These are phyloP conservation scores for Pestalotiopsis sp. DNA, from an alignment of 2,329 filamentous ascomycete genomes.

Conservation along the genomic window DNA sequence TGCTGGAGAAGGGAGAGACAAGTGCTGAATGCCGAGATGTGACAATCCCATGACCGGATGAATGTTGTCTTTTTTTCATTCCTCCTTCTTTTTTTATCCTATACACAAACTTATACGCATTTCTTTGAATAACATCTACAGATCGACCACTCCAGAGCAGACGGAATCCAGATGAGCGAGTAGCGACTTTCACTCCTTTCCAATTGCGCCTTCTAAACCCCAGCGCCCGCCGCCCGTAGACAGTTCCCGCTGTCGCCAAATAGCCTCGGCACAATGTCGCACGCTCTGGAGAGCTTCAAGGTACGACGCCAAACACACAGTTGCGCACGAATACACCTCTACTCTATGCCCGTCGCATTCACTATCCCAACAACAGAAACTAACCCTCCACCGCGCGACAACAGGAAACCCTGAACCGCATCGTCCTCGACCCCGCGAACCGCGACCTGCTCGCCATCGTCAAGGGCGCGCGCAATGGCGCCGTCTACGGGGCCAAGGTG, in stretches of 20 bases:
- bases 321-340: not conserved
- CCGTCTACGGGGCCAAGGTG: slow-evolving; percentile 96
- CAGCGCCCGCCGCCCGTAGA: slow-evolving; percentile 2
- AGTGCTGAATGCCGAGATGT: slow-evolving; percentile 5
- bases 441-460: slow-evolving; percentile 83
- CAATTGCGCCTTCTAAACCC: not conserved
- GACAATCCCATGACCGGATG: slow-evolving; percentile 9
- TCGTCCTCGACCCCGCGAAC: slow-evolving; percentile 82
- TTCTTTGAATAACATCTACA: not conserved
- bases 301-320: slow-evolving; percentile 7
- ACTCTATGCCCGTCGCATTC: not conserved
- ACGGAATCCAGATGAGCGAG: slow-evolving; percentile 3
- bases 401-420: slow-evolving; percentile 61
- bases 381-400: not conserved
- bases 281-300: slow-evolving; percentile 23
- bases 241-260: slow-evolving; percentile 10
- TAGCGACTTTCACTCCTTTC: not conserved
- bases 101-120: not conserved
- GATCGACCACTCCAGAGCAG: not conserved
- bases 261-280: slow-evolving; percentile 32
- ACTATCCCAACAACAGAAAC: not conserved
- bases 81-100: not conserved
- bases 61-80: not conserved
- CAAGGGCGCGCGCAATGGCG: slow-evolving; percentile 95
- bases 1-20: not conserved